phyloP scores from a whole-genome alignment of 2,329 filamentous ascomycete genomes.

The Paraphoma sp. region DNA sequence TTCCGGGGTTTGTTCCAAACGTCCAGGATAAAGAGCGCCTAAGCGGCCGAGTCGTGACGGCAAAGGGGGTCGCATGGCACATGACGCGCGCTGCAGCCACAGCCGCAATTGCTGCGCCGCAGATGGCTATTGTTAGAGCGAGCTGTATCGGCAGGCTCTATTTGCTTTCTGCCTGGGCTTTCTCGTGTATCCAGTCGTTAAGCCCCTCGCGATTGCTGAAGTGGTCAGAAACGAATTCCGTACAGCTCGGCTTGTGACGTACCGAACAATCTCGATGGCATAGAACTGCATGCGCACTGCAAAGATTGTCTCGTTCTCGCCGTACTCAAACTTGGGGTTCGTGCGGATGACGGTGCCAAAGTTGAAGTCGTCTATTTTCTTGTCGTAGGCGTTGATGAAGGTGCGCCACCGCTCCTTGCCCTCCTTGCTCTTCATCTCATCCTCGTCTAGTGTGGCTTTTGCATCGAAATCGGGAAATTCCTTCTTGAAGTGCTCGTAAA shows the following conservation, averaged over 20 bases:
- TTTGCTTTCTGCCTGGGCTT: slow-evolving; percentile 62
- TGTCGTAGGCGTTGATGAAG: slow-evolving; percentile 93
- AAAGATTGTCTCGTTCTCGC: slow-evolving; percentile 88
- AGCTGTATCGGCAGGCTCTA: slow-evolving; percentile 13
- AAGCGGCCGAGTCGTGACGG: no score
- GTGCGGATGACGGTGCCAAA: slow-evolving; percentile 92
- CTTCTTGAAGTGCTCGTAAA: slow-evolving; percentile 83
- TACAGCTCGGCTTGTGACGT: slow-evolving; percentile 31
- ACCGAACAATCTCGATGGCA: slow-evolving; percentile 76
- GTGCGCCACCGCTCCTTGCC: slow-evolving; percentile 95
- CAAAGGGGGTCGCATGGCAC: no score
- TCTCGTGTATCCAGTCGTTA: slow-evolving; percentile 97
- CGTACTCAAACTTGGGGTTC: slow-evolving; percentile 82
- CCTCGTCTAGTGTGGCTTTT: slow-evolving; percentile 79
- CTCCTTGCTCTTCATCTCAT: slow-evolving; percentile 95
- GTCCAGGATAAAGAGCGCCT: no score
- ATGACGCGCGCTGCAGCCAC: no score
- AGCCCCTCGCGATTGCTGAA: slow-evolving; percentile 79
- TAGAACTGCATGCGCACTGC: slow-evolving; percentile 85
- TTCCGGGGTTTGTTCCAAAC: no score
- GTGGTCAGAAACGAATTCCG: slow-evolving; percentile 20
- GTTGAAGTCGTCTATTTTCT: slow-evolving; percentile 96
- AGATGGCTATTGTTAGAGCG: not conserved
- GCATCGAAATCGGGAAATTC: slow-evolving; percentile 95
- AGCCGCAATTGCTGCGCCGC: no score